Conservation (phyloP, 345 rosid species). For the Excoecaria cochinchinensis region DNA sequence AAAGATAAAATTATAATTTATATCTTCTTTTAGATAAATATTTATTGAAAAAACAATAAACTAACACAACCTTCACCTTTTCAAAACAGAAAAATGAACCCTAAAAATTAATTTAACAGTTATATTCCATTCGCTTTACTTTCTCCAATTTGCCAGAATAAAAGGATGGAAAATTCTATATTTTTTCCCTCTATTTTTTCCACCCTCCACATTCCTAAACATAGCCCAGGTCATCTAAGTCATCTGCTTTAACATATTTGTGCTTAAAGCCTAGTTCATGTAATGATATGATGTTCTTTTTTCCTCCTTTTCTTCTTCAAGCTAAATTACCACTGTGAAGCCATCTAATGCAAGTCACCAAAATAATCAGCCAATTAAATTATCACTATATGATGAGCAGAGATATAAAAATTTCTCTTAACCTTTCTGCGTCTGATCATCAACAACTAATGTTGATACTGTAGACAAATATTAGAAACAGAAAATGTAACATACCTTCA, state of each 20-base stretch:
- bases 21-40: background rate
- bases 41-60: too few relatives aligned
- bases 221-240: background rate
- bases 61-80: too few relatives aligned
- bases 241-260: background rate
- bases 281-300: background rate
- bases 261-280: background rate
- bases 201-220: background rate
- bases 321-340: background rate
- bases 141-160: background rate
- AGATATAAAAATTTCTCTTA: background rate
- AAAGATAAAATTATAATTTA: background rate
- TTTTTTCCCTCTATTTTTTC: background rate
- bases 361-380: background rate
- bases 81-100: too few relatives aligned
- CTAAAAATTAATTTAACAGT: background rate
- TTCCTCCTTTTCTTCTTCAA: background rate
- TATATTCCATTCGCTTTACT: background rate
- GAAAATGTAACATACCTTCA: constrained; percentile 49
- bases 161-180: background rate
- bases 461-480: constrained; percentile 7
- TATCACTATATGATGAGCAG: background rate
- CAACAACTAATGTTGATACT: background rate
- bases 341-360: background rate
- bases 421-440: background rate